Conservation (phyloP, 1,139 yeast genomes). For the Lodderomyces parapsilosis region DNA sequence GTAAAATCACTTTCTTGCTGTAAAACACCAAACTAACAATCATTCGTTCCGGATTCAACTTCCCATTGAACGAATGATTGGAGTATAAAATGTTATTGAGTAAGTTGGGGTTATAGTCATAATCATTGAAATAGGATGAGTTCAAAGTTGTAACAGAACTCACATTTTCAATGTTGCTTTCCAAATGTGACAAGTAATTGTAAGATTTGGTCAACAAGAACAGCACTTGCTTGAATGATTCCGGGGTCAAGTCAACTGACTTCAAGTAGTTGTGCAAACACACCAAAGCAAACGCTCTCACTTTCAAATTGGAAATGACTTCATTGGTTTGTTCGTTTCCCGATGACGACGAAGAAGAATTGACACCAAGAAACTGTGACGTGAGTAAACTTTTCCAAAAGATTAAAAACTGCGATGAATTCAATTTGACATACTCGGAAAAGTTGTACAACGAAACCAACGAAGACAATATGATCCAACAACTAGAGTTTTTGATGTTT, state of each 20-base stretch:
- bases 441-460: conserved; percentile 68
- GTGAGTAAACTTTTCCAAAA: conserved; percentile 85
- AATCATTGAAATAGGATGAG: conserved; percentile 26
- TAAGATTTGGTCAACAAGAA: conserved; percentile 43
- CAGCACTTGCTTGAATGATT: conserved; percentile 42
- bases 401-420: conserved; percentile 70
- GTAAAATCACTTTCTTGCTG: conserved; percentile 35
- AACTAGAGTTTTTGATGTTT: conserved; percentile 25
- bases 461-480: conserved; percentile 80
- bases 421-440: conserved; percentile 60
- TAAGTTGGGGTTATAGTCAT: conserved; percentile 30
- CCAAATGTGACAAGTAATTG: conserved; percentile 42
- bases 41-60: conserved; percentile 27
- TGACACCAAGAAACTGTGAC: conserved; percentile 37
- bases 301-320: conserved; percentile 36
- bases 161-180: conserved; percentile 36
- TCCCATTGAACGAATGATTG: conserved; percentile 21
- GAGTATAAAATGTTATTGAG: conserved; percentile 33
- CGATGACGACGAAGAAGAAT: conserved; percentile 12
- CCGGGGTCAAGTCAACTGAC: conserved; percentile 42
- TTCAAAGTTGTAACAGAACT: conserved; percentile 37
- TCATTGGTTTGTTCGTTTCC: conserved; percentile 27
- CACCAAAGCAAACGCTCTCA: conserved; percentile 40
- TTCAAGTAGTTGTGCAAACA: conserved; percentile 43
- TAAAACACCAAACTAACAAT: conserved; percentile 34